A percentile compares a stretch with the other conserved stretches of the same genome.
phyloP scores from a whole-genome alignment of 331 rosid species.

The Pyracantha coccinea region DNA sequence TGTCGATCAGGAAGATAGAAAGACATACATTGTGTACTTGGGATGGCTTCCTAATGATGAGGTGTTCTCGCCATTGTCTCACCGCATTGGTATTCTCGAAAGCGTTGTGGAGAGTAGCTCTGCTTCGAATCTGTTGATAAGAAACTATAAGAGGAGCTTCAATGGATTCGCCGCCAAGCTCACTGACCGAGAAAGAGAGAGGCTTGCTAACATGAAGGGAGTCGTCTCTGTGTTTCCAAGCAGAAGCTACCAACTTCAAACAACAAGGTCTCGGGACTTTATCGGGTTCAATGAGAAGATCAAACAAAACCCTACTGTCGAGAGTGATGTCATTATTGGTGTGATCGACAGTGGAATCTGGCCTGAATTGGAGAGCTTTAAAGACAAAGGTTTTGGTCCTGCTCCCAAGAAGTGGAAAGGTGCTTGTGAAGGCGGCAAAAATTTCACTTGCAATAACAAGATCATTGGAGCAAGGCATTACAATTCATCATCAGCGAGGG shows the following conservation, averaged over 20 bases:
- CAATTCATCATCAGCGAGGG: not conserved
- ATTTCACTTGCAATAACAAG: conserved; percentile 21
- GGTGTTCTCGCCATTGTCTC: conserved; percentile 20
- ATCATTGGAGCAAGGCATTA: conserved; percentile 23
- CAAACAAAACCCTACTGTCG: not conserved
- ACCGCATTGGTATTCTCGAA: conserved; percentile 24
- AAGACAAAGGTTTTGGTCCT: too few relatives aligned
- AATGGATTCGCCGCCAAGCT: conserved; percentile 37
- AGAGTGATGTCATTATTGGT: conserved; percentile 23
- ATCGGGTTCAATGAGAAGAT: conserved; percentile 6
- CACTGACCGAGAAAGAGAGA: conserved; percentile 14
- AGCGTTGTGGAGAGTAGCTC: conserved; percentile 1
- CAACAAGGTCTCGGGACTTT: conserved; percentile 48
- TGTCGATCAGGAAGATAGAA: not conserved
- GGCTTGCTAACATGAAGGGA: conserved; percentile 12
- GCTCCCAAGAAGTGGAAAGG: conserved; percentile 21
- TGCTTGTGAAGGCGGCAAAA: not conserved
- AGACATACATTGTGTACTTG: conserved; percentile 23
- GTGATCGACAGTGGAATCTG: conserved; percentile 29
- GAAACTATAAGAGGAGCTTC: conserved; percentile 34
- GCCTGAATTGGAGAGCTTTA: conserved; percentile 20
- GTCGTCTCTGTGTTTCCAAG: conserved; percentile 33
- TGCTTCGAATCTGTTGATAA: not conserved
- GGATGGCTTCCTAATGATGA: conserved; percentile 20
- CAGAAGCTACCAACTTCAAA: conserved; percentile 10